Conservation (phyloP, 176 grass and related monocot species). For the Carex scoparia region DNA sequence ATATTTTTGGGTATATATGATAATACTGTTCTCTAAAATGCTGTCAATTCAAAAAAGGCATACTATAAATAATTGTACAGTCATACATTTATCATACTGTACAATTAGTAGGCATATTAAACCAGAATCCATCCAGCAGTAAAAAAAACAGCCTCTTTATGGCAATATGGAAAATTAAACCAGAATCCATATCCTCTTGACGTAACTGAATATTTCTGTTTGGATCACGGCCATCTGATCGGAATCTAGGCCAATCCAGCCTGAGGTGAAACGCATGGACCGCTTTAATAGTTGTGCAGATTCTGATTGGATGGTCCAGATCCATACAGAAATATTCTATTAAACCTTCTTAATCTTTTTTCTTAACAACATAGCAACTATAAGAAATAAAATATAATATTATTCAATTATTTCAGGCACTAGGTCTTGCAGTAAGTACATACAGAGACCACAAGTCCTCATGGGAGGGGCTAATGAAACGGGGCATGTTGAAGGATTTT, state of each 20-base stretch:
- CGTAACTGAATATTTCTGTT: too few species aligned
- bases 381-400: not conserved
- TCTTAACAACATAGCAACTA: not conserved
- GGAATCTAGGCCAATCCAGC: too few species aligned
- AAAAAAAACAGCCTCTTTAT: too few species aligned
- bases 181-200: too few species aligned
- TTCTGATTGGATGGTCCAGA: too few species aligned
- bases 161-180: too few species aligned
- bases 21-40: not conserved
- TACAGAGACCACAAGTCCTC: slow-evolving; percentile 71
- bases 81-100: not conserved
- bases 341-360: not conserved
- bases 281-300: too few species aligned
- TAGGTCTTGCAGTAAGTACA: slow-evolving; percentile 50
- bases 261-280: too few species aligned
- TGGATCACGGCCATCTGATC: too few species aligned
- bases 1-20: not conserved
- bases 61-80: not conserved
- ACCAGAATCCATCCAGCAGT: too few species aligned
- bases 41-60: not conserved
- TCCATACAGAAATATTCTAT: too few species aligned
- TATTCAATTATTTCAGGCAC: slow-evolving; percentile 43
- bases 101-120: not conserved
- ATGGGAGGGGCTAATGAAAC: slow-evolving; percentile 90
- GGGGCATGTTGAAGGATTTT: slow-evolving; percentile 75